Base-by-base conservation (phyloP, 805 yeast genomes). In the Candida manassasensis region DNA sequence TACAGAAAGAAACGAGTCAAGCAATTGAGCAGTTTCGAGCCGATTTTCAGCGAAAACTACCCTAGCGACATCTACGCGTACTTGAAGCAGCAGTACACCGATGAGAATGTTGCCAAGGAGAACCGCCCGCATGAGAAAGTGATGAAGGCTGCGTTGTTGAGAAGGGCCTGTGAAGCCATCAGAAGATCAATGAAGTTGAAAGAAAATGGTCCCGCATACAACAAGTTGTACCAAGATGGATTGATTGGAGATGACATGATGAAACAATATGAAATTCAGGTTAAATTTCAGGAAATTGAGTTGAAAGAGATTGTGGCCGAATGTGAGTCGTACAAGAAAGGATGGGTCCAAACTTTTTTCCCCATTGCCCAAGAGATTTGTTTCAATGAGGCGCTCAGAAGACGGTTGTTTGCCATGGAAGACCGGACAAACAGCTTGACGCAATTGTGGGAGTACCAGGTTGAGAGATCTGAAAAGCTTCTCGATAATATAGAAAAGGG, bases 231-330 rank as follows among this genome's bases (percentile, higher is more conserved):
- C 56, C 90, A 89, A 53, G 77, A 77, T 36, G 97, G 97, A 0
- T 78, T 88, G 12, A 80, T 93, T 42, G 97, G 97, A 21, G 97
- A 93, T 50, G 95, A 84, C 35, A 67, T 85, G 22, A 83, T 77
- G 72, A 82, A 84, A 56, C 80, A 93, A 48, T 88, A 75, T 58
- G 80, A 78, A 45, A 74, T 86, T 33, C 88, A 86, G 45, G 75
- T 73, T 39, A 85, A 86, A 59, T 56, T 88, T 42, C 83, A 84
- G 48, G 95, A 88, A 49, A 54, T 82, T 18, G 97, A 93, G 59
- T 63, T 93, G 44, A 75, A 79, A 56, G 89, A 81, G 40, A 69
- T 87, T 31, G 80, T 84, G 4, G 62, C 57, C 37, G 96, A 86
- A 59, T 87, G 93, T 28, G 87, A 85, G 55, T 45, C 62, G 12